Conservation (phyloP, 352 stramenopile genomes). For the Globisporangium paddicum region DNA sequence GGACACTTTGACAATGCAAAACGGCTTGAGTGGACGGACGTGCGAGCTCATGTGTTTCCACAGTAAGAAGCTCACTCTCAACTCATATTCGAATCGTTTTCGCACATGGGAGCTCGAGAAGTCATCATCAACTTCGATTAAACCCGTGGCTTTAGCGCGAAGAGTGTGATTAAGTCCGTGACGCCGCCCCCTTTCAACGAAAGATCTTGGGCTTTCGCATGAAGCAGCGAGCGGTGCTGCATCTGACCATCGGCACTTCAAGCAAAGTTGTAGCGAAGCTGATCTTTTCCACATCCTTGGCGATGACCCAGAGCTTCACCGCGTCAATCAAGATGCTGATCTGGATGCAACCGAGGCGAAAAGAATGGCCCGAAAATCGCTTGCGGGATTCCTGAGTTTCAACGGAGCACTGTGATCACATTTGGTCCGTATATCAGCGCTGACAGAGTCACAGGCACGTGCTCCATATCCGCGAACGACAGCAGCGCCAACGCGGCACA, state of each 20-base stretch:
- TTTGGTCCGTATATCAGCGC: background rate
- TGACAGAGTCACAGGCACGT: background rate
- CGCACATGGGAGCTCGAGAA: background rate
- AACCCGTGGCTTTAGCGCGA: background rate
- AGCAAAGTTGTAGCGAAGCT: background rate
- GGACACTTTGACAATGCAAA: no score
- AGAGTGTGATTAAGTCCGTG: conserved; percentile 10
- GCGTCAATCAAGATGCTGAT: conserved; percentile 15
- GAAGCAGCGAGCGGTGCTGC: background rate
- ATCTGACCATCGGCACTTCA: conserved; percentile 2
- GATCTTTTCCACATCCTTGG: background rate
- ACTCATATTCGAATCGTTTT: no score
- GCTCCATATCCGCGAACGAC: background rate
- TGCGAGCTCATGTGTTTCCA: no score
- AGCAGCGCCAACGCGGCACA: conserved; percentile 3
- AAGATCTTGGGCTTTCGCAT: conserved; percentile 1
- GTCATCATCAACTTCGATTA: background rate
- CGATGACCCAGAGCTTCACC: conserved; percentile 10
- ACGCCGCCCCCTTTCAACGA: conserved; percentile 4
- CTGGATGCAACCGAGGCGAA: conserved; percentile 4
- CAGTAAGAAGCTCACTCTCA: no score
- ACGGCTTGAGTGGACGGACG: no score
- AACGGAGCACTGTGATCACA: background rate
- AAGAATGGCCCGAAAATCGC: conserved; percentile 7
- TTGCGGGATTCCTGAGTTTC: background rate